Evolutionary conservation across 2,329 filamentous ascomycete species (phyloP), one percentile per base, ranked within the genome.

Genomic region (Lecanicillium sp.): DNA sequence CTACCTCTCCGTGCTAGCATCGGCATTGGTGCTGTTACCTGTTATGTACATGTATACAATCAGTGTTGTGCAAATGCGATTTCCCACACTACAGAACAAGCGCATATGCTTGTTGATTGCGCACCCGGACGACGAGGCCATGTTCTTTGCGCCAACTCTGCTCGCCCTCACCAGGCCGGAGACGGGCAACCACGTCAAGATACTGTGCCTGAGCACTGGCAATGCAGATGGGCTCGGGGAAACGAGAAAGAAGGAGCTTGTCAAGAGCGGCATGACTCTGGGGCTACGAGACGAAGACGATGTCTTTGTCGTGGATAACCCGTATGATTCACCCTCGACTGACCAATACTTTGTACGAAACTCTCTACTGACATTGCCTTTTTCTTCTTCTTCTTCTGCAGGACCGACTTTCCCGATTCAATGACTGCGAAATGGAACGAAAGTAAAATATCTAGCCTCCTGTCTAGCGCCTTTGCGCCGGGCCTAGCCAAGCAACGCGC

Each of bases 101-200:
- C 80, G 85, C 54, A 87, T 98, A 55, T 84, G 85, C 57, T 75
- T 98, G 38, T 71, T 98, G 40, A 96, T 98, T 54, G 92, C 92
- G 16, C 92, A 98, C 64, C 92, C 92, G 0, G 92, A 98, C 63
- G 92, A 98, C 55, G 92, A 98, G 68, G 92, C 90, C 60, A 98
- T 98, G 92, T 98, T 98, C 71, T 98, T 98, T 64, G 80, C 88
- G 46, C 92, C 92, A 0, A 85, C 87, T 1, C 71, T 96, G 12
- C 72, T 94, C 51, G 80, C 85, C n/a, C 74, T 98, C 42, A 90
- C 88, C 14, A 71, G 75, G 12, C 86, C 87, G 4, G 77, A 80
- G 43, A 71, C 83, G 15, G 84, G 85, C 4, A 96, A 98, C 63
- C 87, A 94, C 56, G 74, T 98, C 55, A 92, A 94, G 64, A 94